These are phyloP conservation scores for Apiotrichum sp. DNA, from an alignment of 1,284 basidiomycete species.

Conservation along the genomic window DNA sequence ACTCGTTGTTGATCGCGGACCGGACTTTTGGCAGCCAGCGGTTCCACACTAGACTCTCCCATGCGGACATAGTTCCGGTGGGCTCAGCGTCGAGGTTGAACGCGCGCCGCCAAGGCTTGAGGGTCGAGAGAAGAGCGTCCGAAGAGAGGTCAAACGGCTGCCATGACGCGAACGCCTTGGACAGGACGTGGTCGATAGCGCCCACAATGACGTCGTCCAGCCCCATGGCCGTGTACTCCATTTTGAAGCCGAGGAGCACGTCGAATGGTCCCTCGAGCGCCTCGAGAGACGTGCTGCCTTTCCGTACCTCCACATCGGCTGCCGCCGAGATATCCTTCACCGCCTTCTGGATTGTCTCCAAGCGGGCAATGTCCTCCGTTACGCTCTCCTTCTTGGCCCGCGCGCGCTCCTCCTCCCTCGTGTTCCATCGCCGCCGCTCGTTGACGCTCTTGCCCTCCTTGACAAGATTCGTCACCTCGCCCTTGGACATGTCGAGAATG, in stretches of 20 bases:
- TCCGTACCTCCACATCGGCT: constrained; percentile 56
- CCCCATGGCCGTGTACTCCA: constrained; percentile 70
- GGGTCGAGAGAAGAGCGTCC: constrained; percentile 28
- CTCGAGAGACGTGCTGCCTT: constrained; percentile 60
- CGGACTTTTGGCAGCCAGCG: constrained; percentile 92
- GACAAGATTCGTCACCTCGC: constrained; percentile 77
- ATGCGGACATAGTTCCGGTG: constrained; percentile 74
- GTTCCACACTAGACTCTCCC: constrained; percentile 89
- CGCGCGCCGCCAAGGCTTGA: constrained; percentile 45
- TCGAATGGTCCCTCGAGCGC: constrained; percentile 66
- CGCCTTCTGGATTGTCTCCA: constrained; percentile 68
- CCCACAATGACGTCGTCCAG: constrained; percentile 90
- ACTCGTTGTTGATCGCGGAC: constrained; percentile 84
- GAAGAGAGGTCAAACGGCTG: constrained; percentile 38
- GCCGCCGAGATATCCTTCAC: constrained; percentile 62
- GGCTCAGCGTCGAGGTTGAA: constrained; percentile 24
- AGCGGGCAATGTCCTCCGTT: constrained; percentile 59
- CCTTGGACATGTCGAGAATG: constrained; percentile 72
- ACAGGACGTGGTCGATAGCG: constrained; percentile 65
- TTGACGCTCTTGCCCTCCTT: constrained; percentile 78
- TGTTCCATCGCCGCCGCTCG: constrained; percentile 67
- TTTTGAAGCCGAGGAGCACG: constrained; percentile 63
- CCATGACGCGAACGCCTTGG: constrained; percentile 30
- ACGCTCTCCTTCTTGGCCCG: constrained; percentile 62
- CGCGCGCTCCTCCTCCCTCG: constrained; percentile 58